These are phyloP conservation scores for Hygrophoropsis aurantiaca DNA, from an alignment of 768 basidiomycete genomes.

Conservation along the genomic window DNA sequence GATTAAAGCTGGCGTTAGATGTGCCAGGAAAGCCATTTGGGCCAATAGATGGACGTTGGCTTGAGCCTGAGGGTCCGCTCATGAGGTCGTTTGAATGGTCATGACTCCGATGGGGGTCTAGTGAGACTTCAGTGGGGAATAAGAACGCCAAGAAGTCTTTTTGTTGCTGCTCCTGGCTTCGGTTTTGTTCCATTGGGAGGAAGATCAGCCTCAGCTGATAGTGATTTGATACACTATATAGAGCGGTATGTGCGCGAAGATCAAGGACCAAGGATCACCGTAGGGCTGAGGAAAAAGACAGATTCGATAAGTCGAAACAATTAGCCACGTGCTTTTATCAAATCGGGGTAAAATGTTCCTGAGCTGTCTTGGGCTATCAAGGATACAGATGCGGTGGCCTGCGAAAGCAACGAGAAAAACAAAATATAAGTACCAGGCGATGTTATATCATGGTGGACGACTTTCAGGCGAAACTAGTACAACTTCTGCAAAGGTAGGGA, in stretches of 20 bases:
- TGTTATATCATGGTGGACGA: no score
- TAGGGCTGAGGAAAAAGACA: no score
- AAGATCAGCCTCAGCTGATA: not conserved
- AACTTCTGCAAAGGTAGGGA: no score
- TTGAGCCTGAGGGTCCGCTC: not conserved
- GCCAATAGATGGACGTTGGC: slow-evolving; percentile 13
- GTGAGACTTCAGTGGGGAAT: slow-evolving; percentile 26
- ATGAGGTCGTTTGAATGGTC: slow-evolving; percentile 23
- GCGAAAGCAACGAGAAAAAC: not conserved
- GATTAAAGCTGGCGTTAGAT: slow-evolving; percentile 14
- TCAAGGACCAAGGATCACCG: not conserved
- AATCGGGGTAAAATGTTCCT: no score
- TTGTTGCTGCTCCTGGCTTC: slow-evolving; percentile 28
- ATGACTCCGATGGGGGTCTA: slow-evolving; percentile 23
- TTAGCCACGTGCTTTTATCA: no score
- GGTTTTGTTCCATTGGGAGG: slow-evolving; percentile 21
- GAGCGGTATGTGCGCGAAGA: not conserved
- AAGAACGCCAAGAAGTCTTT: slow-evolving; percentile 36
- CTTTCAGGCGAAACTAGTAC: no score
- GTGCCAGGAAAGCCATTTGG: slow-evolving; percentile 9
- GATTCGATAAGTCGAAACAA: no score
- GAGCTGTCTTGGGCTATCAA: not conserved
- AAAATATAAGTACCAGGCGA: slow-evolving; percentile 4
- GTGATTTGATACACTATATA: not conserved
- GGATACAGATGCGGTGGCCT: not conserved